Evolutionary conservation across 352 stramenopile genomes (phyloP).

Genomic region (Phytophthora podocarpi): DNA sequence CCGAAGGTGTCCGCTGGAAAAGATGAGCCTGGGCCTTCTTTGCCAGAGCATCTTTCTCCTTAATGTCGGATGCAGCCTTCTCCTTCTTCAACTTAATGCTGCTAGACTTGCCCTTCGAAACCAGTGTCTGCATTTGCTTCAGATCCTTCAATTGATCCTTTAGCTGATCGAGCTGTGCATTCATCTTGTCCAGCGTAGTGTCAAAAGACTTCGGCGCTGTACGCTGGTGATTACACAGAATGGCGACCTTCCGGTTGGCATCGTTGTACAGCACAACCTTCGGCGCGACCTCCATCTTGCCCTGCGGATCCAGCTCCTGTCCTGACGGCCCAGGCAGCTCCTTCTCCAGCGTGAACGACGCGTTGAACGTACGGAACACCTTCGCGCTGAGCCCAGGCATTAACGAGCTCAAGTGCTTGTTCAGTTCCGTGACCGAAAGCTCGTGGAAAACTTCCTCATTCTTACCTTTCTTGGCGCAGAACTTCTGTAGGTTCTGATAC

Average conservation of each 20-base stretch:
- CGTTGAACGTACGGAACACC: conserved; percentile 99
- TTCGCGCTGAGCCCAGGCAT: conserved; percentile 99
- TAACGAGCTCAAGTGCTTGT: conserved; percentile 98
- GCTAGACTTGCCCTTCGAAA: conserved; percentile 90
- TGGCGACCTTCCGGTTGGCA: conserved; percentile 99
- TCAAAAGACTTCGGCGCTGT: conserved; percentile 98
- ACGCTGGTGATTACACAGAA: conserved; percentile 99
- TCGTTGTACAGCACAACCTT: conserved; percentile 99
- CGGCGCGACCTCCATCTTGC: conserved; percentile 69
- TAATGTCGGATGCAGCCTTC: conserved; percentile 83
- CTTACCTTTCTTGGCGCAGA: conserved; percentile 96
- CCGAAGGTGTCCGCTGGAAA: conserved; percentile 91
- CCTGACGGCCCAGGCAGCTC: conserved; percentile 82
- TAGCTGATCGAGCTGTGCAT: conserved; percentile 91
- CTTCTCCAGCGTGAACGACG: conserved; percentile 98
- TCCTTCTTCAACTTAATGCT: conserved; percentile 93
- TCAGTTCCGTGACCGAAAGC: conserved; percentile 95
- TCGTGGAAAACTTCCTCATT: conserved; percentile 98
- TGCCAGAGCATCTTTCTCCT: conserved; percentile 72
- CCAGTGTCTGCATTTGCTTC: conserved; percentile 89
- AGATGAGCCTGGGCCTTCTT: conserved; percentile 96
- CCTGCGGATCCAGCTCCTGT: conserved; percentile 58
- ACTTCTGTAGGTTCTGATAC: conserved; percentile 96
- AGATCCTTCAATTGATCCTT: conserved; percentile 96
- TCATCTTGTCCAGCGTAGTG: conserved; percentile 94